Evolutionary conservation across 352 stramenopile genomes (phyloP), one percentile per base, ranked within the genome.

Genomic region (Albugo laibachii): DNA sequence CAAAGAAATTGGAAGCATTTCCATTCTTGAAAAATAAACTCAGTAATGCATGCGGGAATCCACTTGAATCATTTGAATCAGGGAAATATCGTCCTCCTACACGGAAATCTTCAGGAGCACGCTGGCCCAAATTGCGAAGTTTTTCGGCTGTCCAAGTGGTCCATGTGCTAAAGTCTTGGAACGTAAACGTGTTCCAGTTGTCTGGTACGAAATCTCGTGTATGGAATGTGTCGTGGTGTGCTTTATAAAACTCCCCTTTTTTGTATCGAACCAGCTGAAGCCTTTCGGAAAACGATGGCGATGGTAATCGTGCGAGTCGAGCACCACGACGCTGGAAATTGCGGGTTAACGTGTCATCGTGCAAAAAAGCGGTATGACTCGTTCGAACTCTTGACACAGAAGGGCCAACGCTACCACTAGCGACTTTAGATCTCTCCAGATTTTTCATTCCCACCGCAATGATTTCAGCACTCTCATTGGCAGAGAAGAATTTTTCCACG

Each of bases 191-290:
- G 11, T 61, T 48, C 11, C 52, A 41, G 5, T 47, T 58, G 41
- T 80, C 81, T 1, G 76, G 76, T 20, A 86, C 20, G 36, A 86
- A 76, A 2, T 86, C 57, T 1, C 64, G 61, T 38, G 72, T 80
- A 53, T 84, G 65, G 45, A 91, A 91, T 36, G 72, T 86, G 47
- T 91, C 77, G 15, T 83, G 58, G 47, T 87, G 75, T 62, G 83
- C 60, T 19, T 73, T 71, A 57, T 85, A 87, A 48, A 91, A 87
- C 48, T 91, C 69, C 11, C 77, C 77, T 31, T 72, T 71, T 8
- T 47, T 69, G 38, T 91, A 91, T 0, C 73, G 72, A 12, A 91
- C 74, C 24, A 87, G 61, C 46, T 91, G 77, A 45, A 91, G 56
- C 0, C 66, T 65, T 47, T 86, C 77, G 4, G 59, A 69, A 53